Conservation (phyloP, 2,329 filamentous ascomycete genomes). For the Alternaria alternata region DNA sequence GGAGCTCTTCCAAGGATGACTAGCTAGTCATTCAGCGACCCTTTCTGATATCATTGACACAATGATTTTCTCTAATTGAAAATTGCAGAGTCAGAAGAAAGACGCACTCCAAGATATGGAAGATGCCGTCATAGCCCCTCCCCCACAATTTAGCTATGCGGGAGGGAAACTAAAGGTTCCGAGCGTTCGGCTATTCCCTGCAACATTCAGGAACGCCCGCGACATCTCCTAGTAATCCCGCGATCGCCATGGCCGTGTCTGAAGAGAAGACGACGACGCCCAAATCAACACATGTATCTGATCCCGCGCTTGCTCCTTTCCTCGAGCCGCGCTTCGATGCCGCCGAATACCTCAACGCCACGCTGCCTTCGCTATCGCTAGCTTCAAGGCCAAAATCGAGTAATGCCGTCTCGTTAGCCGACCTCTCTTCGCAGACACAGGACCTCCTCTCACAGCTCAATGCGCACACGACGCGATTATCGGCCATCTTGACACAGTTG, state of each 20-base stretch:
- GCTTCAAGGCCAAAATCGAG: slow-evolving; percentile 51
- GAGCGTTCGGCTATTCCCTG: slow-evolving; percentile 21
- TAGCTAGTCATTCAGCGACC: background rate
- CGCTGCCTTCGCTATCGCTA: slow-evolving; percentile 72
- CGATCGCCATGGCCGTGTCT: slow-evolving; percentile 37
- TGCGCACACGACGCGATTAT: slow-evolving; percentile 84
- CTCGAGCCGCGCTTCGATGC: slow-evolving; percentile 80
- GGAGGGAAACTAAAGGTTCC: slow-evolving; percentile 20
- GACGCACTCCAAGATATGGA: background rate
- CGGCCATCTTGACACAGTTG: slow-evolving; percentile 81
- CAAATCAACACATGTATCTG: slow-evolving; percentile 66
- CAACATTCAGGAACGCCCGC: slow-evolving; percentile 25
- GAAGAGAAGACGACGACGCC: slow-evolving; percentile 24
- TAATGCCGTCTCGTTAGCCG: slow-evolving; percentile 69
- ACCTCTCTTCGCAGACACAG: slow-evolving; percentile 83
- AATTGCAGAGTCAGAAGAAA: background rate
- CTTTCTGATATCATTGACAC: background rate
- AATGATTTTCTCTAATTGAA: no score
- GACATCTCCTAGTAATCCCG: slow-evolving; percentile 19
- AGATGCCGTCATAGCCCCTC: slow-evolving; percentile 26
- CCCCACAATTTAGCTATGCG: slow-evolving; percentile 17
- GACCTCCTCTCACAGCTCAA: slow-evolving; percentile 86
- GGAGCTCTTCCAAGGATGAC: background rate
- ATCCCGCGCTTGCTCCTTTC: slow-evolving; percentile 78
- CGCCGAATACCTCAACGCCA: slow-evolving; percentile 82